Evolutionary conservation across 192 early-diverging fungal species (phyloP).

Genomic region (Funneliformis geosporum): DNA sequence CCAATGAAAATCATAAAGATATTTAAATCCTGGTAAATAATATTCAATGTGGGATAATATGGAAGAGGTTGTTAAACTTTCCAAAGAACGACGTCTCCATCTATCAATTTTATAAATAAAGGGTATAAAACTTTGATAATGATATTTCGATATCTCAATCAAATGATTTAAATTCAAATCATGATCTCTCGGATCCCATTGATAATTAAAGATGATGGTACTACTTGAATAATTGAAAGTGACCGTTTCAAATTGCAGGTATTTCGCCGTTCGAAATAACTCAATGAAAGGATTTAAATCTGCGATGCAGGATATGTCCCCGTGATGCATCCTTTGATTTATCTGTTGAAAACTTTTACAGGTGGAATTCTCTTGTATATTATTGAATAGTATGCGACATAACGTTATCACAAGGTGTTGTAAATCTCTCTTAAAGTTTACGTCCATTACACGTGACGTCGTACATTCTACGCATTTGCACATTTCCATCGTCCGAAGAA

Average conservation of each 20-base stretch:
- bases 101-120: conserved; percentile 6
- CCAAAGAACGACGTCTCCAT: background rate
- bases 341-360: background rate
- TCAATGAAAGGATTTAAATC: background rate
- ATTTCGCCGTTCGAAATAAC: background rate
- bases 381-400: background rate
- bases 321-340: conserved; percentile 1
- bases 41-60: background rate
- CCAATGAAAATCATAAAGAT: conserved; percentile 24
- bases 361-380: background rate
- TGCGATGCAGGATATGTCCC: background rate
- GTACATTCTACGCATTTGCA: conserved; percentile 18
- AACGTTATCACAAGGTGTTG: background rate
- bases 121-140: background rate
- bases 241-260: background rate
- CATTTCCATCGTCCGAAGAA: background rate
- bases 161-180: background rate
- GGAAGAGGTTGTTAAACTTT: background rate
- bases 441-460: conserved; percentile 10
- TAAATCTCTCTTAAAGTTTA: background rate
- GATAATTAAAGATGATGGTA: background rate
- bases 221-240: background rate
- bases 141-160: background rate
- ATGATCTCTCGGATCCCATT: background rate
- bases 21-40: conserved; percentile 2